A percentile compares a stretch with the other conserved stretches of the same genome.
Evolutionary conservation across 257 asterid genomes (phyloP).

Genomic region (Haberlea rhodopensis): DNA sequence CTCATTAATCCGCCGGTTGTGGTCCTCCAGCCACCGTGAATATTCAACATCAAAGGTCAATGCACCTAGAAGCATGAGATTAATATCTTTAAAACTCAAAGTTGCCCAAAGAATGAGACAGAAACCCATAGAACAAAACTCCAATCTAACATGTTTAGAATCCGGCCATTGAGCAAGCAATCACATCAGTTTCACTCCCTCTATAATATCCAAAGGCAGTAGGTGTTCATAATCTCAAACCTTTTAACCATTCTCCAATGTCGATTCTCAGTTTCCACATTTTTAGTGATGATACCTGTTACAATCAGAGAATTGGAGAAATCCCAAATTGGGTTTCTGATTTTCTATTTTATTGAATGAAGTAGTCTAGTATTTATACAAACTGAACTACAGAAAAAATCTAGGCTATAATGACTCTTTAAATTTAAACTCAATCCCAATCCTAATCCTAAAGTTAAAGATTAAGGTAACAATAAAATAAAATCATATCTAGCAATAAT

Average conservation of each 20-base stretch:
- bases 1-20: slow-evolving; percentile 66
- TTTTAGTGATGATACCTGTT: too few species aligned
- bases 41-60: slow-evolving; percentile 87
- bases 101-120: neutral
- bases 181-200: neutral
- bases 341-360: too few species aligned
- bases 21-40: slow-evolving; percentile 86
- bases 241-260: neutral
- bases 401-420: too few species aligned
- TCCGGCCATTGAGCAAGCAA: neutral
- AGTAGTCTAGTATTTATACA: too few species aligned
- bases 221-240: neutral
- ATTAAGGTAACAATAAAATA: too few species aligned
- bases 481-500: too few species aligned
- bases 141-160: neutral
- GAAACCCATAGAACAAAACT: neutral
- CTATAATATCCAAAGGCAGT: neutral
- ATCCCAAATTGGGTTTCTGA: too few species aligned
- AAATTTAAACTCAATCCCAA: too few species aligned
- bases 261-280: neutral
- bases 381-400: too few species aligned
- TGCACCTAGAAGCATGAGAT: slow-evolving; percentile 51
- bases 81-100: neutral
- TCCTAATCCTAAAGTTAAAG: too few species aligned
- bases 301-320: too few species aligned